phyloP scores from a whole-genome alignment of 129 eudicot species.

The Flaveria robusta region DNA sequence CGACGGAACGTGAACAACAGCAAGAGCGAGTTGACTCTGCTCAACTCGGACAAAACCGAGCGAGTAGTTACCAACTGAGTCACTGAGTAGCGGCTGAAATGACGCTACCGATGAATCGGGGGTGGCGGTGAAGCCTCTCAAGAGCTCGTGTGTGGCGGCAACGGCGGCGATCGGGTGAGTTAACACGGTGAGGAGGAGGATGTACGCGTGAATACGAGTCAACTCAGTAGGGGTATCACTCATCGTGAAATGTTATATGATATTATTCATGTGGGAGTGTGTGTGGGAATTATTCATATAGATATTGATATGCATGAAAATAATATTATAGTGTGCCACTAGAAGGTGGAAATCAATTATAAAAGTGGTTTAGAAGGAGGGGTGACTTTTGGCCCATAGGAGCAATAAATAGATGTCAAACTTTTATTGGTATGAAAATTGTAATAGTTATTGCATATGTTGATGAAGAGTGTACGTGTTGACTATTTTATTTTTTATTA shows the following conservation, averaged over 20 bases:
- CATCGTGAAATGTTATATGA: constrained; percentile 31
- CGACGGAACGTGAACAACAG: constrained; percentile 70
- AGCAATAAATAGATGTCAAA: constrained; percentile 14
- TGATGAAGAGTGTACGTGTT: constrained; percentile 11
- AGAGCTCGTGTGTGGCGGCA: constrained; percentile 39
- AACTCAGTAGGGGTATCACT: constrained; percentile 17
- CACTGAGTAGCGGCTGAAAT: constrained; percentile 68
- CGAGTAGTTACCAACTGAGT: constrained; percentile 78
- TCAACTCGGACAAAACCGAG: constrained; percentile 76
- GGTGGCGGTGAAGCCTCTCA: constrained; percentile 59
- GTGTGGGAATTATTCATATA: background rate
- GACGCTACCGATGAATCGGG: constrained; percentile 54
- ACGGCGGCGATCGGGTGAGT: constrained; percentile 22
- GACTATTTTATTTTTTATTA: background rate
- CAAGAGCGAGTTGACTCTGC: constrained; percentile 54
- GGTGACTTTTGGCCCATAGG: constrained; percentile 27
- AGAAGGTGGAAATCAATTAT: background rate
- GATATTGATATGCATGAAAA: constrained; percentile 40
- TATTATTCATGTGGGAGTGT: constrained; percentile 21
- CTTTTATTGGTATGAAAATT: constrained; percentile 21
- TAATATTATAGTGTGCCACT: constrained; percentile 35
- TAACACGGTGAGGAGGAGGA: constrained; percentile 22
- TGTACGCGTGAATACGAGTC: constrained; percentile 15
- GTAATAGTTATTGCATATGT: background rate
- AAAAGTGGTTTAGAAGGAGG: constrained; percentile 6